A percentile compares a stretch with the other conserved stretches of the same genome.
These are phyloP conservation scores for Chenopodium suecicum DNA, from an alignment of 148 eudicot genomes.

Conservation along the genomic window DNA sequence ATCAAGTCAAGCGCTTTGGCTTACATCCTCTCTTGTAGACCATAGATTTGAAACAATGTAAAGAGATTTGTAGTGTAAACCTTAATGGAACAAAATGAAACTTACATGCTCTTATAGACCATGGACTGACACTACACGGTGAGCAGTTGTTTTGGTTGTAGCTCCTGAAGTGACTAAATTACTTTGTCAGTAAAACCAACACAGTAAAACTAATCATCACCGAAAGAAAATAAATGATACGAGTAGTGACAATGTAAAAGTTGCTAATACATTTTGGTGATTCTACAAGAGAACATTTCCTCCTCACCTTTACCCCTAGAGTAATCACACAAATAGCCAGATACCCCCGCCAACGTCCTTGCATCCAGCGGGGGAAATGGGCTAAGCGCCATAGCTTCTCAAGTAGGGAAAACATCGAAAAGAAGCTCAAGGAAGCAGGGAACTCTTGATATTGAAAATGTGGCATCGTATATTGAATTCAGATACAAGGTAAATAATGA, in stretches of 20 bases:
- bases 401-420: no score
- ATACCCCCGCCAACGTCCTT: no score
- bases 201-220: not conserved
- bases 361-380: no score
- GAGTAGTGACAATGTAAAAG: not conserved
- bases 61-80: not conserved
- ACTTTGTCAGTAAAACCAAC: slow-evolving; percentile 7
- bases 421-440: no score
- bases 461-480: no score
- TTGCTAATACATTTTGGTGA: not conserved
- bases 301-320: not conserved
- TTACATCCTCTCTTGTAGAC: no score
- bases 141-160: not conserved
- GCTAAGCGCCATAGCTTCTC: no score
- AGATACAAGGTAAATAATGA: no score
- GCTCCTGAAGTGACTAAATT: slow-evolving; percentile 15
- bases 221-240: not conserved
- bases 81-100: not conserved
- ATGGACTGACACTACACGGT: slow-evolving; percentile 17
- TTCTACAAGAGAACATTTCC: not conserved
- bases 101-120: slow-evolving; percentile 27
- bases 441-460: no score
- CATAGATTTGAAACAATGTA: no score
- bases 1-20: not conserved
- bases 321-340: no score